Percentiles rank a stretch among this genome's conserved stretches.
Evolutionary conservation across 306 rosid species (phyloP).

Genomic region (Oxytropis ochrocephala): DNA sequence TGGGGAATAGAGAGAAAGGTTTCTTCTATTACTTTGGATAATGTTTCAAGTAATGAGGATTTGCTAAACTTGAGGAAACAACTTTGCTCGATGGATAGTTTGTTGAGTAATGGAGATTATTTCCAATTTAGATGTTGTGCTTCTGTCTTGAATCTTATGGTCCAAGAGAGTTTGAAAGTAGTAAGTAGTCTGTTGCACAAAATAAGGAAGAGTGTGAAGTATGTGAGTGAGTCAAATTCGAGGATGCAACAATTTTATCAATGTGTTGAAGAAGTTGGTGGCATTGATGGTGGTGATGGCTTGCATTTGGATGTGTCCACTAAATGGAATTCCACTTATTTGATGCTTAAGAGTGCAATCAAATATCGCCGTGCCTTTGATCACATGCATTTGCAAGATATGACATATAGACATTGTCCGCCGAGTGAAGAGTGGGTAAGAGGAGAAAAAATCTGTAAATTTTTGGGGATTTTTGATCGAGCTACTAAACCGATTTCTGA

Average conservation of each 20-base stretch:
- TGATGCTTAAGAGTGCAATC: neutral
- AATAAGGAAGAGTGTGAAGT: neutral
- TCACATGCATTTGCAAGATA: neutral
- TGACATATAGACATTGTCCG: neutral
- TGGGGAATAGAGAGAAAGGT: slow-evolving; percentile 7
- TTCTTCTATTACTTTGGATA: neutral
- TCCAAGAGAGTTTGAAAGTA: neutral
- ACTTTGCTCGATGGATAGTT: neutral
- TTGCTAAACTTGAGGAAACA: neutral
- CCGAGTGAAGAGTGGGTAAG: neutral
- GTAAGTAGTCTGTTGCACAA: neutral
- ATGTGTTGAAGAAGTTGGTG: slow-evolving; percentile 4
- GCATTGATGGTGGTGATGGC: neutral
- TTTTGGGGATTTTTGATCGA: neutral
- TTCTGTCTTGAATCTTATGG: neutral
- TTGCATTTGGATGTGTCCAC: slow-evolving; percentile 11
- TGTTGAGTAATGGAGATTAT: neutral
- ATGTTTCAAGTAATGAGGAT: neutral
- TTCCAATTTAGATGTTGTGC: neutral
- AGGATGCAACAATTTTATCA: slow-evolving; percentile 3
- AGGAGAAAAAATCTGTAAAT: neutral
- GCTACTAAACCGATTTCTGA: neutral
- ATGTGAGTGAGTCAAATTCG: neutral
- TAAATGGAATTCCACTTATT: neutral
- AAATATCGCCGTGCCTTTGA: neutral